phyloP scores from a whole-genome alignment of 1,284 basidiomycete genomes.

The Naganishia liquefaciens region DNA sequence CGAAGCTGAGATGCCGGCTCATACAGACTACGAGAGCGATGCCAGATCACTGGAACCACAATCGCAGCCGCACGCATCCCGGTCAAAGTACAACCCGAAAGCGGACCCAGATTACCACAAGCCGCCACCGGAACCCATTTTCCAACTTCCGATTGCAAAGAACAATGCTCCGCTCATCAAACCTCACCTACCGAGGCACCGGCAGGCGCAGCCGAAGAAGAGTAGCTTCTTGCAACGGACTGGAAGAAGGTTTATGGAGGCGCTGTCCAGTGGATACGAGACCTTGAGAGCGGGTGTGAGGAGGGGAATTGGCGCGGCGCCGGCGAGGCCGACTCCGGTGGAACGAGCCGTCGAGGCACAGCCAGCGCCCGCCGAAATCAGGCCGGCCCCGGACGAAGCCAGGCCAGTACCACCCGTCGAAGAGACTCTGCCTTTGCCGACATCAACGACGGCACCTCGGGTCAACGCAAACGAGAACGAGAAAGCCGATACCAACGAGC shows the following conservation, averaged over 20 bases:
- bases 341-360: not conserved
- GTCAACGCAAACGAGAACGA: conserved; percentile 1
- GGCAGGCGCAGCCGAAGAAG: not conserved
- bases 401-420: not conserved
- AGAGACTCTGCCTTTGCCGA: not conserved
- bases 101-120: not conserved
- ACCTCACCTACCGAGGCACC: not conserved
- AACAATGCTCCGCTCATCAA: not conserved
- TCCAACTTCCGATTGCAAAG: not conserved
- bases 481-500: conserved; percentile 1
- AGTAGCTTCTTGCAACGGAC: conserved; percentile 2
- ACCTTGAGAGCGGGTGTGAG: not conserved
- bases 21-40: no score
- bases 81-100: conserved; percentile 11
- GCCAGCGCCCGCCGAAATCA: not conserved
- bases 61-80: not conserved
- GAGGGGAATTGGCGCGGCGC: not conserved
- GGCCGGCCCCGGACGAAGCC: not conserved
- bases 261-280: not conserved
- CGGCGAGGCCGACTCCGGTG: not conserved
- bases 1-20: not conserved
- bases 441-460: not conserved
- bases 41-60: no score
- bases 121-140: not conserved
- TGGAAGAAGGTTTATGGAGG: not conserved